phyloP scores from a whole-genome alignment of 148 eudicot genomes.

The Polygonum maritimum region DNA sequence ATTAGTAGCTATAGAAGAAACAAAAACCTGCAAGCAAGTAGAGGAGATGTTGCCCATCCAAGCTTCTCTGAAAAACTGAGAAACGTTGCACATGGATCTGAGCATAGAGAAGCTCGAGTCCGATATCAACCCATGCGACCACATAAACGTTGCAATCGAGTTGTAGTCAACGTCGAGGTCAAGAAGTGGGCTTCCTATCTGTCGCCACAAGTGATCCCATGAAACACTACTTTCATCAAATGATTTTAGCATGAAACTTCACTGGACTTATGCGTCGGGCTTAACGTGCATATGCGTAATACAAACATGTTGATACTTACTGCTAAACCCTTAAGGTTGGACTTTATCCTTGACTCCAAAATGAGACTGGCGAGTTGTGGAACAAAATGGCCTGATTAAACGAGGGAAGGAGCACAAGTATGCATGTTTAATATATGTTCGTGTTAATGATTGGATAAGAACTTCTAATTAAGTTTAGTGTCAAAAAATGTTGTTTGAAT shows the following conservation, averaged over 20 bases:
- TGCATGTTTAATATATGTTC: neutral
- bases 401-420: too few relatives aligned
- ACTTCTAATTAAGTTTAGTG: too few relatives aligned
- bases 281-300: too few relatives aligned
- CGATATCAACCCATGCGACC: constrained; percentile 82
- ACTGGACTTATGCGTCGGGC: too few relatives aligned
- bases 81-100: constrained; percentile 41
- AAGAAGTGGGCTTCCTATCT: constrained; percentile 78
- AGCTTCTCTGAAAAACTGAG: constrained; percentile 49
- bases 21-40: constrained; percentile 18
- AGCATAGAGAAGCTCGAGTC: constrained; percentile 40
- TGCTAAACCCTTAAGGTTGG: constrained; percentile 5
- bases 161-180: constrained; percentile 66
- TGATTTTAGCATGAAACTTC: too few relatives aligned
- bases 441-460: too few relatives aligned
- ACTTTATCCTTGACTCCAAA: neutral
- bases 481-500: neutral
- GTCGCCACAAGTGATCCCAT: neutral
- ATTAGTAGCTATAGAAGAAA: neutral
- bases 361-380: constrained; percentile 8
- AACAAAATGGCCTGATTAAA: constrained; percentile 1
- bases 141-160: constrained; percentile 41
- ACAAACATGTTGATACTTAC: neutral
- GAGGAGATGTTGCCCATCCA: constrained; percentile 23
- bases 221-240: too few relatives aligned